A percentile compares a stretch with the other conserved stretches of the same genome.
phyloP scores from a whole-genome alignment of 2,329 filamentous ascomycete genomes.

The Myriangium duriaei region DNA sequence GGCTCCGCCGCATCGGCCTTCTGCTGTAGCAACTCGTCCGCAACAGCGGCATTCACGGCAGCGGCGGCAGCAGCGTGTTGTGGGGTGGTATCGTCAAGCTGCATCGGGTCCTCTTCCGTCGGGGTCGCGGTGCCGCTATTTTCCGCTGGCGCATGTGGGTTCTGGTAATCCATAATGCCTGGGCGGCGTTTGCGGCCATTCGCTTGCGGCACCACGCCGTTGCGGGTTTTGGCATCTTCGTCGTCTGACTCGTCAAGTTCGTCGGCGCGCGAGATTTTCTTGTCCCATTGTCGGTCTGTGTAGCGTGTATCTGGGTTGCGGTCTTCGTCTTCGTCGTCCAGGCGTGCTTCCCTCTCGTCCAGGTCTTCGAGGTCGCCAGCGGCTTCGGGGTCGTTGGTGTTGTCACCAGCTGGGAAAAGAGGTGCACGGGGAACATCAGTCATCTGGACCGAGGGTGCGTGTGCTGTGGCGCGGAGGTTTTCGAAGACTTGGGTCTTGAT shows the following conservation, averaged over 20 bases:
- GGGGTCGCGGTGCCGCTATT: conserved; percentile 30
- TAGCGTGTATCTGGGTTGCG: conserved; percentile 74
- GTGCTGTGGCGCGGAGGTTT: conserved; percentile 51
- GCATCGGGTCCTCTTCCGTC: conserved; percentile 13
- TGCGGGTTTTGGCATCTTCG: conserved; percentile 62
- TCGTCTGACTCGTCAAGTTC: conserved; percentile 85
- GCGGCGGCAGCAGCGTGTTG: conserved; percentile 10
- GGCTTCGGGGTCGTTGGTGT: conserved; percentile 13
- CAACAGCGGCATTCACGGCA: conserved; percentile 15
- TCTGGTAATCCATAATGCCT: conserved; percentile 50
- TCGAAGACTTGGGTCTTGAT: conserved; percentile 54
- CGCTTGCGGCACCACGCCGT: conserved; percentile 53
- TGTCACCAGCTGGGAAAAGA: conserved; percentile 18
- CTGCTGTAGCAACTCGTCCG: conserved; percentile 15
- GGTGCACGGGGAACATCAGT: conserved; percentile 49
- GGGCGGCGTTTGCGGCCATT: conserved; percentile 30
- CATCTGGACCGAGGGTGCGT: conserved; percentile 50
- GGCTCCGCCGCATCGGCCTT: conserved; percentile 15
- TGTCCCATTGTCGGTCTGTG: conserved; percentile 73
- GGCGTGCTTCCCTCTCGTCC: conserved; percentile 51
- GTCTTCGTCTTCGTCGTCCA: conserved; percentile 64
- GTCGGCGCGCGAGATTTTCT: conserved; percentile 56
- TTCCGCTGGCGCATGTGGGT: conserved; percentile 40
- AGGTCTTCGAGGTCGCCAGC: conserved; percentile 41
- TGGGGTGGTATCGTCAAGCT: conserved; percentile 13